Evolutionary conservation across 371 early-diverging fungal species (phyloP), one percentile per base, ranked within the genome.

Genomic region (Apophysomyces variabilis): DNA sequence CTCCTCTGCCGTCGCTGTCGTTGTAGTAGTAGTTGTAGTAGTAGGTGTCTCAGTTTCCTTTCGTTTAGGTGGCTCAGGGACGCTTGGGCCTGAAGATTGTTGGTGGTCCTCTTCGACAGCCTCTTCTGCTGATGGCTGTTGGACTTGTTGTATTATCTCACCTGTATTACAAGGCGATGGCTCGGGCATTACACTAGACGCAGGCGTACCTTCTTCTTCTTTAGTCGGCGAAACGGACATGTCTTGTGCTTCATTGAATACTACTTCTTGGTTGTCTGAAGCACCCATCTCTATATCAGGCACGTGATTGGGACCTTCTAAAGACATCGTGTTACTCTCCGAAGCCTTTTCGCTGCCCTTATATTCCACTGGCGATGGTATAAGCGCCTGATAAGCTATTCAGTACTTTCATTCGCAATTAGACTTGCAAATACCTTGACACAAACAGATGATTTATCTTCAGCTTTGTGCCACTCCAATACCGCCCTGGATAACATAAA

Each of bases 391-490:
- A 32, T 3, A 45, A 66, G 45, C 13, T 13, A 9, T 21, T 50
- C 21, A 50, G 11, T 21, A 50, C 21, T 26, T 26, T 11, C 16
- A 11, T 7, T 0, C 54, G 16, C 21, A 18, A 21, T 18, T 21
- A 21, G 9, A 50, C 16, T 9, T 21, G 11, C 9, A 7, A n/a
- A 21, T 76, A 87, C 89, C 70, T 85, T 79, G 35, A 92, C 78
- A 68, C 93, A 93, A 1, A 92, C 65, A 9, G 74, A 62, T 3
- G 82, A 72, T 72, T 94, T 95, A 76, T 95, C 92, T 0, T 76
- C 70, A 8, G 91, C 77, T 16, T 73, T 59, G 79, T 95, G 95
- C 88, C 93, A 96, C 59, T 92, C 94, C 85, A 91, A 76, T 5
- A 96, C 87, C 75, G 92, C 92, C 41, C 76, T 76, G 0, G 92